Percentiles rank a stretch among this genome's conserved stretches.
phyloP scores from a whole-genome alignment of 805 yeast genomes.

The Teunomyces atbi region DNA sequence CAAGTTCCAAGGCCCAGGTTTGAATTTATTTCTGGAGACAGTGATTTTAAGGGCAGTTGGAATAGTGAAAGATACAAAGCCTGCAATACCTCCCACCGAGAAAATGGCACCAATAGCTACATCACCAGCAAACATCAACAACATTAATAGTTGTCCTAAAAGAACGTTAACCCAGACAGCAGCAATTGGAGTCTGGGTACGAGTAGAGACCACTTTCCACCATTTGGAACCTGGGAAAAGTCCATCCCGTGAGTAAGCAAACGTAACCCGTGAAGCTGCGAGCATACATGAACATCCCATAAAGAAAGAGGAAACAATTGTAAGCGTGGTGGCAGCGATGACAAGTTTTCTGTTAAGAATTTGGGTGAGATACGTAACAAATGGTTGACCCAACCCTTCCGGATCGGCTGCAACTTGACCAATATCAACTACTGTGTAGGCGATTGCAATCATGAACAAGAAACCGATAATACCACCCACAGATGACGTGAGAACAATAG shows the following conservation, averaged over 20 bases:
- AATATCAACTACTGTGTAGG: slow-evolving; percentile 57
- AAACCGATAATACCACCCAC: slow-evolving; percentile 58
- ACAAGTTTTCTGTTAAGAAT: slow-evolving; percentile 42
- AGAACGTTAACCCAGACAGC: slow-evolving; percentile 61
- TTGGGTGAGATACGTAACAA: slow-evolving; percentile 54
- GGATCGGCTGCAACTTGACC: slow-evolving; percentile 46
- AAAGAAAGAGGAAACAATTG: slow-evolving; percentile 40
- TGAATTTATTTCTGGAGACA: slow-evolving; percentile 50
- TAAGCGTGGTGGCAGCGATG: slow-evolving; percentile 40
- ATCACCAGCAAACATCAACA: slow-evolving; percentile 62
- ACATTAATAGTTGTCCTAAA: slow-evolving; percentile 53
- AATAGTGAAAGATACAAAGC: slow-evolving; percentile 63
- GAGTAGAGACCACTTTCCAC: slow-evolving; percentile 49
- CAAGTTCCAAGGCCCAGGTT: slow-evolving; percentile 66
- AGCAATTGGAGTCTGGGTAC: slow-evolving; percentile 60
- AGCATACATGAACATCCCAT: slow-evolving; percentile 63
- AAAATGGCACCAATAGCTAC: slow-evolving; percentile 68
- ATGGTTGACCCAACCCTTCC: slow-evolving; percentile 56
- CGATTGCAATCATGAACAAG: slow-evolving; percentile 56
- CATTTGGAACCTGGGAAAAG: slow-evolving; percentile 56
- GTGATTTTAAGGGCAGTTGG: slow-evolving; percentile 62
- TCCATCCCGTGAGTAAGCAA: slow-evolving; percentile 67
- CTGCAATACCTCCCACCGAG: slow-evolving; percentile 70
- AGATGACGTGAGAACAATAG: slow-evolving; percentile 57
- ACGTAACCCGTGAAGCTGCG: slow-evolving; percentile 66